A percentile compares a stretch with the other conserved stretches of the same genome.
phyloP scores from a whole-genome alignment of 208 protist species.

The Crithidia fasciculata region DNA sequence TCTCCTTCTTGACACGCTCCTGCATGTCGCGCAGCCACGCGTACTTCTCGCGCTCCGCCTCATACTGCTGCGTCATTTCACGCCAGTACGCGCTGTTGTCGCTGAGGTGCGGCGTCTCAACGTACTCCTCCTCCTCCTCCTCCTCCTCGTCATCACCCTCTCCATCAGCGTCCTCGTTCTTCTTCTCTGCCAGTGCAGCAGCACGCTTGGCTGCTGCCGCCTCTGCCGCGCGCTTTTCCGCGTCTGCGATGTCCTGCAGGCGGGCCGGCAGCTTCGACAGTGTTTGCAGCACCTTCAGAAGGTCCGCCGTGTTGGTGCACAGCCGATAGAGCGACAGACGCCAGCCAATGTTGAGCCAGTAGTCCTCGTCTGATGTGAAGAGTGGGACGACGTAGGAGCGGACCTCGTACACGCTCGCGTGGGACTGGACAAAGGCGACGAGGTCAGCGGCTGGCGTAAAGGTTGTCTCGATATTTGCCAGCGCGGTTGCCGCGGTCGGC shows the following conservation, averaged over 20 bases:
- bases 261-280: conserved; percentile 28
- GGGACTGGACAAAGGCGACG: conserved; percentile 44
- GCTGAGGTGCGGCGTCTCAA: conserved; percentile 9
- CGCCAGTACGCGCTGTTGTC: conserved; percentile 38
- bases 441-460: conserved; percentile 42
- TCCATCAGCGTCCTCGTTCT: neutral
- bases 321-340: conserved; percentile 43
- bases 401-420: conserved; percentile 31
- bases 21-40: conserved; percentile 27
- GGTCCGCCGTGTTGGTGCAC: conserved; percentile 33
- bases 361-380: conserved; percentile 52
- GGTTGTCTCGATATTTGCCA: neutral
- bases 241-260: conserved; percentile 19
- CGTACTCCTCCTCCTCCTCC: neutral
- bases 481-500: neutral
- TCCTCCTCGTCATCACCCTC: neutral
- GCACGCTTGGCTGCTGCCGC: neutral
- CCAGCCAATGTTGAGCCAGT: conserved; percentile 67
- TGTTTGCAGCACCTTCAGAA: conserved; percentile 28
- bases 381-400: conserved; percentile 52
- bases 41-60: conserved; percentile 36
- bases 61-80: conserved; percentile 27
- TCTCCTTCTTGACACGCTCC: conserved; percentile 39
- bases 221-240: neutral
- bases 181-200: neutral